Base-by-base conservation (phyloP, 2,329 filamentous ascomycete genomes). In the Xylaria sp. region DNA sequence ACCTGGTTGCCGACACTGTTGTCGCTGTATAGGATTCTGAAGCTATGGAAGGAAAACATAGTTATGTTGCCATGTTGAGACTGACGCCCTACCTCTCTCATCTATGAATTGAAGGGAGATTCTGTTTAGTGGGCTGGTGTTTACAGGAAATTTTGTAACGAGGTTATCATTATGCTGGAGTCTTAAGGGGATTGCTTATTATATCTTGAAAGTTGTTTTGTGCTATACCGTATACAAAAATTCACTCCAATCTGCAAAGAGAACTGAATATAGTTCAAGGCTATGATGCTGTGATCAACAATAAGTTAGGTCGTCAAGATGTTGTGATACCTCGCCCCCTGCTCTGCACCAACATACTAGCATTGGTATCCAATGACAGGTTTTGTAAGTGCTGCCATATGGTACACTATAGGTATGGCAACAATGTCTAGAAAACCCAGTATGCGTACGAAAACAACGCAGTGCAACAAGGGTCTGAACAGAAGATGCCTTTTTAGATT, bases 1-100 rank as follows among this genome's bases (percentile, higher is more conserved):
- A 74, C 59, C 65, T 59, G 48, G 69, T 74, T 23, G 26, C 63
- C 9, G 69, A 75, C 56, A 69, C 67, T 0, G 15, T 75, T 3
- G 61, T 75, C 51, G 58, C 77, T 49, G 57, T 75, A 33, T 77
- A 42, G 20, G 61, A 3, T 15, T 54, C 13, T 6, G 15, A 11
- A 3, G 31, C 20, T 40, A n/a, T 7, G 10, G 13, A 15, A 26
- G n/a, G 36, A 33, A 54, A 40, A 20, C 13, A 20, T 13, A 15
- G 10, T 53, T 23, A 46, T 48, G 15, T 51, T 51, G 15, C 44
- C 51, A 62, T 63, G 59, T 44, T 46, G 20, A 33, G 26, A 56
- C 40, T 42, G 38, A 6, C n/a, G 6, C 13, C 9, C 17, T 10
- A 15, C 36, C 4, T 40, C 23, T 28, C 42, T 57, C 23, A 20